phyloP scores from a whole-genome alignment of 805 yeast species.

The Metschnikowia borealis region DNA sequence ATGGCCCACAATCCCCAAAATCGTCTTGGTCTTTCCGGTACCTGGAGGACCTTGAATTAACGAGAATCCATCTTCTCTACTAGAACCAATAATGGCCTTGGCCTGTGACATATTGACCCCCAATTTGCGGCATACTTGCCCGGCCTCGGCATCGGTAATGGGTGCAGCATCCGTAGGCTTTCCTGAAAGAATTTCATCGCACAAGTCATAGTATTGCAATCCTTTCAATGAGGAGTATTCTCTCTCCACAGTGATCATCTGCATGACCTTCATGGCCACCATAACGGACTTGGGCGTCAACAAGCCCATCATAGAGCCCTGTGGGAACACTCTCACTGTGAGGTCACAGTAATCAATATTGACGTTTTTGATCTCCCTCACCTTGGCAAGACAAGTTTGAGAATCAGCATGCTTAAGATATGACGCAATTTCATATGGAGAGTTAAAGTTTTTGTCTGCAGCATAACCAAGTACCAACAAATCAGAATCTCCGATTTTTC shows the following conservation, averaged over 20 bases:
- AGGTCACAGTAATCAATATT: conserved; percentile 68
- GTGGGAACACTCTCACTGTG: conserved; percentile 62
- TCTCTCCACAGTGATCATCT: conserved; percentile 88
- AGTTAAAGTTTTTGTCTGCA: conserved; percentile 18
- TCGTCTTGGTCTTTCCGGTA: conserved; percentile 97
- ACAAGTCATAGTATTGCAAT: conserved; percentile 73
- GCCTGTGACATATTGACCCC: conserved; percentile 88
- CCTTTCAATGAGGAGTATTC: conserved; percentile 84
- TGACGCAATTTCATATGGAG: conserved; percentile 20
- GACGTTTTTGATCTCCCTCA: conserved; percentile 65
- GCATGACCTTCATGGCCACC: conserved; percentile 71
- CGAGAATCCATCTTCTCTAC: conserved; percentile 68
- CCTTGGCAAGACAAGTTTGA: conserved; percentile 74
- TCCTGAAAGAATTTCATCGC: conserved; percentile 64
- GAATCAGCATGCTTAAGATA: conserved; percentile 27
- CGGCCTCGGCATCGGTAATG: conserved; percentile 32
- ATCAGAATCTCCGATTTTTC: conserved; percentile 70
- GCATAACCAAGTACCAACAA: conserved; percentile 54
- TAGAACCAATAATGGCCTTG: conserved; percentile 74
- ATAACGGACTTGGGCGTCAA: conserved; percentile 63
- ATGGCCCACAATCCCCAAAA: conserved; percentile 84
- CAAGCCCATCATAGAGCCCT: conserved; percentile 47
- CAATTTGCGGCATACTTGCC: conserved; percentile 46
- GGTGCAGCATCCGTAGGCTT: conserved; percentile 46
- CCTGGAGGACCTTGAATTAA: conserved; percentile 99